phyloP scores from a whole-genome alignment of 768 basidiomycete species.

The Daedaleopsis sinensis region DNA sequence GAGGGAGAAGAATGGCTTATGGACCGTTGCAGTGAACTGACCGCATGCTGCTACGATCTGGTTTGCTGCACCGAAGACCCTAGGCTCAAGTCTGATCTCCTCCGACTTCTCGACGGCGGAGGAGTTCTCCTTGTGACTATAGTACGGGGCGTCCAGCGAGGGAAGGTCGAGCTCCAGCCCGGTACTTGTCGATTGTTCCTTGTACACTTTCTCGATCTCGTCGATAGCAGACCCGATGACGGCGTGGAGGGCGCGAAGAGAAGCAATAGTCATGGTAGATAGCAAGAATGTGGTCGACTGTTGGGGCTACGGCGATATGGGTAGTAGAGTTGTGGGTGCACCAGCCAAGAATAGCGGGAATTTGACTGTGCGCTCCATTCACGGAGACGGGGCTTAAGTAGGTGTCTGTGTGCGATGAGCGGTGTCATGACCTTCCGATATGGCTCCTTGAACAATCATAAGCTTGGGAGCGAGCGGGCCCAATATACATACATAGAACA shows the following conservation, averaged over 20 bases:
- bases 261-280: slow-evolving; percentile 46
- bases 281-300: neutral
- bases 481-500: too few relatives aligned
- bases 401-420: too few relatives aligned
- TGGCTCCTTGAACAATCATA: too few relatives aligned
- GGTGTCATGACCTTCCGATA: too few relatives aligned
- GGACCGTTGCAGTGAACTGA: slow-evolving; percentile 3
- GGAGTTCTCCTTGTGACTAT: neutral
- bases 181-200: neutral
- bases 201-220: slow-evolving; percentile 62
- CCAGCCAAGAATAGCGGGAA: too few relatives aligned
- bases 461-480: too few relatives aligned
- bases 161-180: slow-evolving; percentile 1
- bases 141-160: slow-evolving; percentile 5
- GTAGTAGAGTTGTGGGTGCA: too few relatives aligned
- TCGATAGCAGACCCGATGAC: slow-evolving; percentile 68
- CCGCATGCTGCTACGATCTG: slow-evolving; percentile 14
- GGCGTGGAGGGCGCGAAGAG: slow-evolving; percentile 61
- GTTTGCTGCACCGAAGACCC: neutral
- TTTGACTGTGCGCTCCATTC: too few relatives aligned
- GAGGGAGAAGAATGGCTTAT: slow-evolving; percentile 4
- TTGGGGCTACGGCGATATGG: neutral
- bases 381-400: too few relatives aligned
- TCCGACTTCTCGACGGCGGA: neutral
- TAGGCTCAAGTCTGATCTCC: neutral